Evolutionary conservation across 306 rosid genomes (phyloP), one percentile per base, ranked within the genome.

Genomic region (Canavalia ensiformis): DNA sequence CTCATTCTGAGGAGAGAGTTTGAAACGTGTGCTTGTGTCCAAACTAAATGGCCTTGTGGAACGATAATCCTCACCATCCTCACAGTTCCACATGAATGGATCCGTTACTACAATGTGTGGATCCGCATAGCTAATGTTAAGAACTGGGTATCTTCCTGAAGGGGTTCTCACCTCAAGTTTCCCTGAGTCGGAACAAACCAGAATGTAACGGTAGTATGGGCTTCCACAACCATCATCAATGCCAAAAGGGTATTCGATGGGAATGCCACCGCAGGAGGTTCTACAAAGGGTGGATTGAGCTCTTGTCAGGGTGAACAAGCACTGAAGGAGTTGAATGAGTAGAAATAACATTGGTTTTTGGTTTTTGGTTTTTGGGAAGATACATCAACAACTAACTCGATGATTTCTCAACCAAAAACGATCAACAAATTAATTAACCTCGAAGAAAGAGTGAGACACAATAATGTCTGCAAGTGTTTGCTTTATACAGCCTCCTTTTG

Each of bases 211-310:
- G 90, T 91, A 94, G 46, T 94, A 90, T 1, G 97, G 90, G 87
- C 97, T 94, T 78, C 98, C 98, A 47, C 98, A 94, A 1, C 98
- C 98, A 60, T 92, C 97, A 44, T 91, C 98, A 28, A 92, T 89
- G 77, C 97, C 90, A 10, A 94, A 94, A 1, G 98, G 98, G 85
- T 94, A 94, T 77, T 77, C 84, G 59, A 94, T 94, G 1, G 93
- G 94, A 74, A 92, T 89, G 80, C 57, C 69, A 30, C 97, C 97
- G 31, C 98, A 92, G 0, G 92, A 86, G 49, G 90, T 89, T 87
- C 95, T 88, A 86, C 98, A 94, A 25, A 37, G 71, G 70, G 67
- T 86, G 55, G 92, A 82, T 72, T 84, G 86, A 50, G 87, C 56
- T 52, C 74, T 64, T 58, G 83, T 35, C 65, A 84, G 7, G 46